Base-by-base conservation (phyloP, 257 asterid species). In the Jacaranda mimosifolia region DNA sequence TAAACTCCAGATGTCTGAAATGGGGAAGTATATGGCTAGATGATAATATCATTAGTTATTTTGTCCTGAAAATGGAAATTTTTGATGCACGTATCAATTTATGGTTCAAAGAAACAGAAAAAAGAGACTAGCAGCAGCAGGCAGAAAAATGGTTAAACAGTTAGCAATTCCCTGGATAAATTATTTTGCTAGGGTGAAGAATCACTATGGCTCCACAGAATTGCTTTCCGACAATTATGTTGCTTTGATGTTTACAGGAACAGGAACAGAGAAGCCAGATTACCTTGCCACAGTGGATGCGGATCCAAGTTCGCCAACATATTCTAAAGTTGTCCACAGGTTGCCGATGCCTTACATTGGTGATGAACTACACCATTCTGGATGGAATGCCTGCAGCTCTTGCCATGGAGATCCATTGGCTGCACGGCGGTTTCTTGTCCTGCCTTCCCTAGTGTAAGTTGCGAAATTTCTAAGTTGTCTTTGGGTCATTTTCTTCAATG, bases 381-480 rank as follows among this genome's bases (percentile, higher is more conserved):
- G 99, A 68, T 96, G 99, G 99, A 96, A 96, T 82, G 56, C 99
- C 42, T 96, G 99, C 91, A 96, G 99, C 83, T 96, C 99, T 72
- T 96, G 99, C 88, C 81, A 88, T 81, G 91, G 91, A n/a, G 96
- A 91, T 74, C 76, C 97, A 5, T 85, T 89, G 4, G 94, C 94
- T 80, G 19, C 88, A 14, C 83, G 99, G 12, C 87, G 96, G 32
- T 96, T 60, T 86, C 99, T 96, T 12, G 91, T 96, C 82, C 88
- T 96, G 68, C 99, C 99, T 73, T 83, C 99, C 0, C 89, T 96
- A 9, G 79, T 91, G 99, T 95, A 78, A 89, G 96, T 58, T 13
- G 38, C 68, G 60, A 17, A 70, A 49, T 55, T 21, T 57, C 40
- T 75, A 46, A 19, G 19, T 32, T 3, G 0, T 39, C 7, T 63